Evolutionary conservation across 1,284 basidiomycete genomes (phyloP).

Genomic region (Malassezia sympodialis): DNA sequence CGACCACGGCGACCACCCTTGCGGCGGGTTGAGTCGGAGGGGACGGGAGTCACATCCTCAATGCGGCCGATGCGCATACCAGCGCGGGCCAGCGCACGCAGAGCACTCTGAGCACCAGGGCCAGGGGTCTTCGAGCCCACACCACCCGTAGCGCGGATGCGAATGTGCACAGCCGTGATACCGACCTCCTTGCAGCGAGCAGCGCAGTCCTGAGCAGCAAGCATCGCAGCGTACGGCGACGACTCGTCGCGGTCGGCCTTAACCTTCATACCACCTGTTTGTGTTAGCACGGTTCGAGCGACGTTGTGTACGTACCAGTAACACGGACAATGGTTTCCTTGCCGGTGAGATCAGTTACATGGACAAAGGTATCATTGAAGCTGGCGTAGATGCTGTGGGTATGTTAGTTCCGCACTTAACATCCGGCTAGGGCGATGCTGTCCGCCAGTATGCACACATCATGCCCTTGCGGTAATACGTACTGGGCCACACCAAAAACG

Average conservation of each 20-base stretch:
- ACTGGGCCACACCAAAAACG: constrained; percentile 47
- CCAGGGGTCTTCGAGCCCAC: constrained; percentile 98
- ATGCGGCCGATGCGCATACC: constrained; percentile 98
- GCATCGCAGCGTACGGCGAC: constrained; percentile 97
- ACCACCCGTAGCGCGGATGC: constrained; percentile 95
- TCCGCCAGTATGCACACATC: neutral
- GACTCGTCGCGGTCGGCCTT: constrained; percentile 99
- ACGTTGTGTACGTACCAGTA: constrained; percentile 59
- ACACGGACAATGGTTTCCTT: constrained; percentile 98
- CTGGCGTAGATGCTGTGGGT: constrained; percentile 45
- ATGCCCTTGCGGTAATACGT: constrained; percentile 18
- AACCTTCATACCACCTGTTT: constrained; percentile 92
- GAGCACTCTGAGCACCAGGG: constrained; percentile 93
- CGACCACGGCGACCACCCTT: constrained; percentile 99
- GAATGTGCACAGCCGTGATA: constrained; percentile 92
- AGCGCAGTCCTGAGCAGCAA: constrained; percentile 95
- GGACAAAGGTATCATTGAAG: constrained; percentile 99
- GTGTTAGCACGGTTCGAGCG: neutral
- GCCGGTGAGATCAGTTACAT: constrained; percentile 95
- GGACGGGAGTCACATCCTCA: constrained; percentile 82
- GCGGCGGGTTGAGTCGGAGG: constrained; percentile 91
- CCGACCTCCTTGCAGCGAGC: constrained; percentile 95
- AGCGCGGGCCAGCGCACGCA: constrained; percentile 94
- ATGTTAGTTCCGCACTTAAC: neutral
- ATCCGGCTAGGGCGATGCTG: constrained; percentile 11